phyloP scores from a whole-genome alignment of 192 early-diverging fungal species.

The Podila verticillata region DNA sequence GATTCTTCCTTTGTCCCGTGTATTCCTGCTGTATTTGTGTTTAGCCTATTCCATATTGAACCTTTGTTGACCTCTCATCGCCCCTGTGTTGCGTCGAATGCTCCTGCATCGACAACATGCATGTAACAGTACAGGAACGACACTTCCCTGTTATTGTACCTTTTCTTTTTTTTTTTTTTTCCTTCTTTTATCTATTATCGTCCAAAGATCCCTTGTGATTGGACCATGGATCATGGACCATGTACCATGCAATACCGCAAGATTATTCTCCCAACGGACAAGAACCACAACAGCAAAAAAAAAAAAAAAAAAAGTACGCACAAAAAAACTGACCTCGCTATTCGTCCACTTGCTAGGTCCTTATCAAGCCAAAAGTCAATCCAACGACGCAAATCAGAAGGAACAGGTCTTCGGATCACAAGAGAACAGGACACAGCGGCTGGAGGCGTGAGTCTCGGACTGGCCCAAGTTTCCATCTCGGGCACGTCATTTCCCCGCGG shows the following conservation, averaged over 20 bases:
- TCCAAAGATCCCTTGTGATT: neutral
- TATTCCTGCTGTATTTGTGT: neutral
- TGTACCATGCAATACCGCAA: neutral
- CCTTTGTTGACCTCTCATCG: neutral
- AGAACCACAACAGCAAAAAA: no score
- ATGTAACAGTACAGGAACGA: neutral
- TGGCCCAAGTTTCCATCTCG: slow-evolving; percentile 4
- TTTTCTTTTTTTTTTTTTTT: neutral
- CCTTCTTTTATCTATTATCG: neutral
- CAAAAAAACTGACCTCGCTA: neutral
- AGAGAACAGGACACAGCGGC: slow-evolving; percentile 12
- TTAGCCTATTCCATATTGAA: neutral
- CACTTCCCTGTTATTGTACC: neutral
- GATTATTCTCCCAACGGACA: no score
- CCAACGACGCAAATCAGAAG: slow-evolving; percentile 48
- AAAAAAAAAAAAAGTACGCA: neutral
- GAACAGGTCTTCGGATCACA: slow-evolving; percentile 32
- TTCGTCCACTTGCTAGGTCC: neutral
- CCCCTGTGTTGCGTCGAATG: neutral
- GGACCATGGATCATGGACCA: neutral
- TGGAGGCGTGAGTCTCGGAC: slow-evolving; percentile 9
- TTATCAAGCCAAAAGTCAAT: slow-evolving; percentile 17
- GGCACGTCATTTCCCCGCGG: slow-evolving; percentile 20
- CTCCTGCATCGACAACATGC: neutral
- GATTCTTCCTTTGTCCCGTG: neutral